These are phyloP conservation scores for Phytopythium boreale DNA, from an alignment of 352 stramenopile genomes.

Conservation along the genomic window DNA sequence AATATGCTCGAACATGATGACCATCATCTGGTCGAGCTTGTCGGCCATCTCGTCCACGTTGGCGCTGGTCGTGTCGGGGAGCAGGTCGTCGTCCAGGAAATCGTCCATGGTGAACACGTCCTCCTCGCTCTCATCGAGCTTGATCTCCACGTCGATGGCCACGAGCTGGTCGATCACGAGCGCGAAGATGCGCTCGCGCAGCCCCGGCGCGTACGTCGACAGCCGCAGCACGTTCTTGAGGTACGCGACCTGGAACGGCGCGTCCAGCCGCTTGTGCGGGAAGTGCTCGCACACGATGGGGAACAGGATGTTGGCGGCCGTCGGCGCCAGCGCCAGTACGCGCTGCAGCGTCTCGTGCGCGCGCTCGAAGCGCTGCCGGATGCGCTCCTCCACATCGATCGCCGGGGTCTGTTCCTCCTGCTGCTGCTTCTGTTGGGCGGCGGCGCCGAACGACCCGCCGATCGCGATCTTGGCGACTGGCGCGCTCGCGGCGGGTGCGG, in stretches of 20 bases:
- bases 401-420: conserved; percentile 5
- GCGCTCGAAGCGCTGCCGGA: conserved; percentile 54
- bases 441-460: conserved; percentile 37
- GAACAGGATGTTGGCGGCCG: conserved; percentile 76
- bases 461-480: conserved; percentile 31
- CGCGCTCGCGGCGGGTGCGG: conserved; percentile 4
- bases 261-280: conserved; percentile 80
- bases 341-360: conserved; percentile 62
- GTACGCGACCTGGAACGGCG: conserved; percentile 62
- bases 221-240: conserved; percentile 70
- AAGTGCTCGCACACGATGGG: conserved; percentile 75
- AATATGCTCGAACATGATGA: conserved; percentile 87
- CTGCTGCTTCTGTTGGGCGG: conserved; percentile 13
- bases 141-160: conserved; percentile 88
- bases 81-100: conserved; percentile 75
- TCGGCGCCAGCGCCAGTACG: conserved; percentile 69
- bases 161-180: conserved; percentile 86
- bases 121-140: conserved; percentile 83
- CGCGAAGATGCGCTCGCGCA: conserved; percentile 81
- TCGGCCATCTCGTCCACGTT: conserved; percentile 82
- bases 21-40: conserved; percentile 88
- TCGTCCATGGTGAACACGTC: conserved; percentile 83
- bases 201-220: conserved; percentile 53
- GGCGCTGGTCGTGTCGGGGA: conserved; percentile 34
- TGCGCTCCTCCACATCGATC: conserved; percentile 44